These are phyloP conservation scores for Stagonosporopsis tanaceti DNA, from an alignment of 2,329 filamentous ascomycete species.

Conservation along the genomic window DNA sequence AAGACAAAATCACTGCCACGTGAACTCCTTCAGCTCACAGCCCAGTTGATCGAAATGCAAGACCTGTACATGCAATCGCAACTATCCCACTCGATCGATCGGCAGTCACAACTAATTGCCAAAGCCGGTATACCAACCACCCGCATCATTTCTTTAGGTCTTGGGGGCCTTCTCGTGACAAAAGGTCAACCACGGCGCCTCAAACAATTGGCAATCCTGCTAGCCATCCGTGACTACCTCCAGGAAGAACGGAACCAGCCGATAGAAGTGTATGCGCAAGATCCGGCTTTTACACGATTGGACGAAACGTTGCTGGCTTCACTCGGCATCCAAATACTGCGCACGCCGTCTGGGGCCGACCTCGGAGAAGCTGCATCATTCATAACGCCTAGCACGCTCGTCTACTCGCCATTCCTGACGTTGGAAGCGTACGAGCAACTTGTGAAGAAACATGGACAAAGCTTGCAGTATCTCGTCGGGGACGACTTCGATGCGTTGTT, in stretches of 20 bases:
- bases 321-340: slow-evolving; percentile 31
- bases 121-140: slow-evolving; percentile 19
- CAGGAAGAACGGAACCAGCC: background rate
- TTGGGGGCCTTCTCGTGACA: slow-evolving; percentile 24
- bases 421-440: slow-evolving; percentile 33
- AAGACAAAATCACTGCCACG: slow-evolving; percentile 19
- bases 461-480: slow-evolving; percentile 30
- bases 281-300: slow-evolving; percentile 39
- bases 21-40: slow-evolving; percentile 16
- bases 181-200: slow-evolving; percentile 35
- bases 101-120: slow-evolving; percentile 12
- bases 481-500: slow-evolving; percentile 41
- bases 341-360: slow-evolving; percentile 35
- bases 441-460: slow-evolving; percentile 2
- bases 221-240: slow-evolving; percentile 29
- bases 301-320: slow-evolving; percentile 36
- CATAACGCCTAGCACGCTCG: slow-evolving; percentile 31
- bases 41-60: slow-evolving; percentile 14
- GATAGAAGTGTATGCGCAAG: slow-evolving; percentile 39
- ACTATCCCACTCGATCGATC: slow-evolving; percentile 19
- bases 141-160: slow-evolving; percentile 32
- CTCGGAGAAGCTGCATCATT: slow-evolving; percentile 35
- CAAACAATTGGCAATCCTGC: slow-evolving; percentile 41
- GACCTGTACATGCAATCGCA: slow-evolving; percentile 22
- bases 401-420: slow-evolving; percentile 42